phyloP scores from a whole-genome alignment of 106 monocot genomes.

The Dioscorea dumetorum region DNA sequence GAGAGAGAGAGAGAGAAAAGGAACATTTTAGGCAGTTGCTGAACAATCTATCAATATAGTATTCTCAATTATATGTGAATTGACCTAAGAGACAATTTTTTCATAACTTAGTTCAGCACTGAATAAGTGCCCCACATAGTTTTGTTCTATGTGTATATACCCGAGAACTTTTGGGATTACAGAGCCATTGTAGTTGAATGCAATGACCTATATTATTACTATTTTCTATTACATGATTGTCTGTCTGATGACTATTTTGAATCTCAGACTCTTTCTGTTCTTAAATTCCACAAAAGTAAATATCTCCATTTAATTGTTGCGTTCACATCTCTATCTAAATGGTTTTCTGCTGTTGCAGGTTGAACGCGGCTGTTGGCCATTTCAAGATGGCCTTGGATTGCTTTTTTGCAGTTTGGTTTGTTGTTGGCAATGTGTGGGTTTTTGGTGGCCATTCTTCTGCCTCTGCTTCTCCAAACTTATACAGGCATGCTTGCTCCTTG shows the following conservation, averaged over 20 bases:
- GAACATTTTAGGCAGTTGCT: not conserved
- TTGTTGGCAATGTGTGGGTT: slow-evolving; percentile 95
- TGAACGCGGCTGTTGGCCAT: slow-evolving; percentile 55
- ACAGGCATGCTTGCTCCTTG: slow-evolving; percentile 45
- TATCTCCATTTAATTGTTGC: not conserved
- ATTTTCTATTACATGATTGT: not conserved
- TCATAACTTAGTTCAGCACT: not conserved
- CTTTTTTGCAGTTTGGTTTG: slow-evolving; percentile 99
- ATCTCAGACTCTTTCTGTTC: not conserved
- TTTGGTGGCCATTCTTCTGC: slow-evolving; percentile 77
- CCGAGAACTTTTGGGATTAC: not conserved
- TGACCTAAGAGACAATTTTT: not conserved
- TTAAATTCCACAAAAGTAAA: no score
- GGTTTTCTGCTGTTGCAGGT: slow-evolving; percentile 23
- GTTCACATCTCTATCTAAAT: not conserved
- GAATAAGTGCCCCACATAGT: not conserved
- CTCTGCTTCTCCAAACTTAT: slow-evolving; percentile 81
- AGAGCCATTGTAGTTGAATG: not conserved
- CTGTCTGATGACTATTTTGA: not conserved
- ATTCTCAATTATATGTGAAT: not conserved
- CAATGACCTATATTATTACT: no score
- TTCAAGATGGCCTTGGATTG: slow-evolving; percentile 92
- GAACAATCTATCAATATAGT: no score
- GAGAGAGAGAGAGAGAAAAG: not conserved
- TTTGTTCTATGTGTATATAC: not conserved